These are phyloP conservation scores for Fusarium udum DNA, from an alignment of 2,329 filamentous ascomycete species.

Conservation along the genomic window DNA sequence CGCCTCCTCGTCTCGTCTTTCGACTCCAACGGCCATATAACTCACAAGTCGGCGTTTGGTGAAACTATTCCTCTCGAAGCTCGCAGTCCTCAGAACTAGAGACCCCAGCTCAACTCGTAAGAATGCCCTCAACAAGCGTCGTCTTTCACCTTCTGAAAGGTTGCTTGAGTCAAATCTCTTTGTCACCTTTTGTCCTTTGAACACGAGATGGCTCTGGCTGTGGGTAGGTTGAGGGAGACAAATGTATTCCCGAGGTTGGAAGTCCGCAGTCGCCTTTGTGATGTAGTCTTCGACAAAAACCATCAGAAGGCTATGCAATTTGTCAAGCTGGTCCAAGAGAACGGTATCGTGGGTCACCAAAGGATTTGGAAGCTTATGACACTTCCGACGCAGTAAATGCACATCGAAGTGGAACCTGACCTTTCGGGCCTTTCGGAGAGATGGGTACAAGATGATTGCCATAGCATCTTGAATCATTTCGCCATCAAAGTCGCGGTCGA, in stretches of 20 bases:
- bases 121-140: not conserved
- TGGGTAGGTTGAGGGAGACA: not conserved
- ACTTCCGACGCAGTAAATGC: not conserved
- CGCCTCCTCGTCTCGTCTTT: not conserved
- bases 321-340: conserved; percentile 6
- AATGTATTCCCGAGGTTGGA: conserved; percentile 27
- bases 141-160: conserved; percentile 4
- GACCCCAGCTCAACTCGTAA: not conserved
- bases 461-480: conserved; percentile 25
- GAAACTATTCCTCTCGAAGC: not conserved
- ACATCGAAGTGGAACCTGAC: rapidly evolving
- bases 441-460: not conserved
- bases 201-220: not conserved
- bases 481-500: not conserved
- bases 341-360: not conserved
- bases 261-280: conserved; percentile 22
- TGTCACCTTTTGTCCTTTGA: not conserved
- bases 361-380: conserved; percentile 1
- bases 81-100: not conserved
- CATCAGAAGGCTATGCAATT: conserved; percentile 2
- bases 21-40: not conserved
- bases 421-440: not conserved
- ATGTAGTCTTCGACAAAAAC: conserved; percentile 30
- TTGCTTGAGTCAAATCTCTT: conserved; percentile 1
- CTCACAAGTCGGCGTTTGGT: not conserved